Evolutionary conservation across 1,284 basidiomycete species (phyloP), one percentile per base, ranked within the genome.

Genomic region (Trametes polyzona): DNA sequence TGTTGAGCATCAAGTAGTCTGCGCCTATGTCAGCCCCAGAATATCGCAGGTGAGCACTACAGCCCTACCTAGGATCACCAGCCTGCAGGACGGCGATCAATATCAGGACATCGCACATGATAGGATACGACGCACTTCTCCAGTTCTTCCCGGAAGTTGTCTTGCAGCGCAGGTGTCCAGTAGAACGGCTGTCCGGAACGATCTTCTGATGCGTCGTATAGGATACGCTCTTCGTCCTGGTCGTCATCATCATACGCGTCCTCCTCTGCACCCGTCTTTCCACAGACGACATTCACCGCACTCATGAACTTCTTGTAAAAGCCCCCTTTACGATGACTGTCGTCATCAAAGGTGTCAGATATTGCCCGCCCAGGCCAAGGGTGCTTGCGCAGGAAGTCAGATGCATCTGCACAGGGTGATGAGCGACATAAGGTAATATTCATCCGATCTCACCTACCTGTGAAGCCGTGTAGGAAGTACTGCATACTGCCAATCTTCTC

Each of bases 401-500:
- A 92, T 0, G 92, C 92, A 71, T 96, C 95, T 90, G 58, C 7
- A 33, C 51, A 36, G 9, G 7, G n/a, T n/a, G 7, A 40, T 37
- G 42, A 36, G 30, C 3, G 16, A 14, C 50, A 42, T 21, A 27
- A 16, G 3, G 36, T 1, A 8, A 24, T 7, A 24, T n/a, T 9
- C 12, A 14, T 32, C 9, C 11, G 10, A 2, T 4, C n/a, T n/a
- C 2, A 35, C 44, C 57, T 66, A 84, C 92, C 91, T 74, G 86
- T 83, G 67, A 83, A 96, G 14, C 94, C 94, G 60, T 91, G 83
- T 65, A 96, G 75, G 73, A 96, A 96, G 54, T 86, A 86, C 68
- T 97, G 94, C 82, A 95, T 89, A 66, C 91, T 93, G 1, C 95
- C 95, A 39, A 95, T 87, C 76, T 96, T 95, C 54, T 89, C 89